Base-by-base conservation (phyloP, 176 grass and related monocot species). In the Avena insularis region DNA sequence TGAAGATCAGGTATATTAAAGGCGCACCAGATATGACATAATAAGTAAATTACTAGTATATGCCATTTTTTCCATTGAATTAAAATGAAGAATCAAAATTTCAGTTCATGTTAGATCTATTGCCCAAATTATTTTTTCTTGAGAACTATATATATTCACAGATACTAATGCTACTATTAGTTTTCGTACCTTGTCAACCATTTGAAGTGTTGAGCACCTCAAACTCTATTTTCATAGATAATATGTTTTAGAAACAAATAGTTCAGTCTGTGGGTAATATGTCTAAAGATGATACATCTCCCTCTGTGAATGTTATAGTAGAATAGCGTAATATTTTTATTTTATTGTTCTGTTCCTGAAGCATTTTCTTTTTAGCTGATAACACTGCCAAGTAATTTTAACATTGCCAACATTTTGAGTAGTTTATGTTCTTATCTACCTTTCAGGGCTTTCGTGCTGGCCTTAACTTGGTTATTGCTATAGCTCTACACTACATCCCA, bases 401-500 rank as follows among this genome's bases (percentile, higher is more conserved):
- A 27, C 50, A 58, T 38, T 48, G 43, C 10, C 23, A 61, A 48
- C 23, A 75, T 72, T 61, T 62, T 79, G 12, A 88, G 79, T 88
- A 71, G 13, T 23, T 23, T 63, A 56, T 36, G 47, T 1, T 80
- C 31, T 72, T 90, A 64, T 79, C 6, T 74, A 78, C 78, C 3
- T 79, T 88, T 31, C 68, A 98, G 96, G 96, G 96, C 71, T 77
- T 98, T 3, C 92, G 92, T 88, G 93, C 88, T 79, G 96, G 93
- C 74, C 69, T 98, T 79, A 98, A 95, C 80, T 91, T 98, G 92
- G 93, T 87, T 87, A 80, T 98, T 88, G 96, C 96, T 75, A 94
- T 98, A 91, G 96, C 93, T 77, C 90, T 98, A 71, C 96, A 98
- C 83, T 95, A 98, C 89, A 95, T 98, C 77, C 96, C 96, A 4